Evolutionary conservation across 2,329 filamentous ascomycete species (phyloP).

Genomic region (Lecanicillium sp.): DNA sequence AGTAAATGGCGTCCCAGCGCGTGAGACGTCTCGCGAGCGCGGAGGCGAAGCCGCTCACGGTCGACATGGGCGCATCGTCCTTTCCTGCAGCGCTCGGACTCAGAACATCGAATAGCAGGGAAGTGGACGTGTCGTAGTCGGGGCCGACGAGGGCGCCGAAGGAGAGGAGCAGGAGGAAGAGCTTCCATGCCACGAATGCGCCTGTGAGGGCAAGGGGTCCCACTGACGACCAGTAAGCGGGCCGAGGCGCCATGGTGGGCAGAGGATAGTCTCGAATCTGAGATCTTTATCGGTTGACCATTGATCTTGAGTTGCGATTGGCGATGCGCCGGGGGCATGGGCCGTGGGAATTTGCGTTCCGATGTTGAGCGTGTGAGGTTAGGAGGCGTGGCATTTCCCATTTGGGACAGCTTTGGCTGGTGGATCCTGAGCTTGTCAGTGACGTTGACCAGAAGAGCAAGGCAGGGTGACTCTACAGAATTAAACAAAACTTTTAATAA

Average conservation of each 20-base stretch:
- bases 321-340: not conserved
- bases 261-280: too few species aligned
- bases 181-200: constrained; percentile 61
- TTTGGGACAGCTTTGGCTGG: constrained; percentile 3
- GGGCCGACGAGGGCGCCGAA: constrained; percentile 43
- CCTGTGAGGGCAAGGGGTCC: constrained; percentile 21
- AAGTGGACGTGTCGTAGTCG: constrained; percentile 75
- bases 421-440: too few species aligned
- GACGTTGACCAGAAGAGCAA: not conserved
- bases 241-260: not conserved
- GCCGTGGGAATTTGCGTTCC: not conserved
- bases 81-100: constrained; percentile 26
- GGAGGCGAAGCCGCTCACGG: too few species aligned
- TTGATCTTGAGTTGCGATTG: not conserved
- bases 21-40: constrained; percentile 51
- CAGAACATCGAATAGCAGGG: constrained; percentile 36
- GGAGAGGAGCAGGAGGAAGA: constrained; percentile 57
- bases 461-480: not conserved
- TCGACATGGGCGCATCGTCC: too few species aligned
- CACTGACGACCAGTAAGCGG: constrained; percentile 2
- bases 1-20: constrained; percentile 80
- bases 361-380: not conserved
- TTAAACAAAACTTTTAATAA: not conserved
- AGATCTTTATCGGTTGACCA: too few species aligned
- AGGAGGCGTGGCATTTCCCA: constrained; percentile 1